Conservation (phyloP, 306 rosid species). For the Abrus pulchellus region DNA sequence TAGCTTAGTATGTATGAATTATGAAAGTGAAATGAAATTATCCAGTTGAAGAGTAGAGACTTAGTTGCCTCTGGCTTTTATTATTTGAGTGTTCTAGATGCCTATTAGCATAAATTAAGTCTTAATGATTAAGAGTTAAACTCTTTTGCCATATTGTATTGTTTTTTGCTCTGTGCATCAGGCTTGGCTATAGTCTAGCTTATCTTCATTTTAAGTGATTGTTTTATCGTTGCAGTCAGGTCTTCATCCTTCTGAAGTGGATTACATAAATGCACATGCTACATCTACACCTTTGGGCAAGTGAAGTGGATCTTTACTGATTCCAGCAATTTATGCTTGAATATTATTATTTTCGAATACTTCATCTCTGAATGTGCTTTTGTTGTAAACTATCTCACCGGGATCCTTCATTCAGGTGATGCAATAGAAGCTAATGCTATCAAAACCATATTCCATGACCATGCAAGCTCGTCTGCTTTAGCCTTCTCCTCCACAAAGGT, state of each 20-base stretch:
- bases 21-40: slow-evolving; percentile 23
- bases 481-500: slow-evolving; percentile 97
- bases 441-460: slow-evolving; percentile 68
- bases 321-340: slow-evolving; percentile 45
- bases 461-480: slow-evolving; percentile 70
- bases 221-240: slow-evolving; percentile 74
- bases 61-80: slow-evolving; percentile 28
- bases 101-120: slow-evolving; percentile 17
- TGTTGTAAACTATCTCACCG: slow-evolving; percentile 19
- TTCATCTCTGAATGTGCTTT: slow-evolving; percentile 26
- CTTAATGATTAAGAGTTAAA: slow-evolving; percentile 38
- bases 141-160: slow-evolving; percentile 19
- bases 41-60: slow-evolving; percentile 10
- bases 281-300: slow-evolving; percentile 90
- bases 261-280: slow-evolving; percentile 93
- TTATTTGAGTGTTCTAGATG: slow-evolving; percentile 18
- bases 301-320: slow-evolving; percentile 38
- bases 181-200: slow-evolving; percentile 32
- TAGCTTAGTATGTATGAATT: neutral
- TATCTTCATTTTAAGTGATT: slow-evolving; percentile 22
- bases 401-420: slow-evolving; percentile 66
- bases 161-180: slow-evolving; percentile 32
- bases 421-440: slow-evolving; percentile 89
- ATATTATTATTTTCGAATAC: slow-evolving; percentile 29
- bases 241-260: slow-evolving; percentile 78